Base-by-base conservation (phyloP, 2,329 filamentous ascomycete species). In the Byssothecium circinans region DNA sequence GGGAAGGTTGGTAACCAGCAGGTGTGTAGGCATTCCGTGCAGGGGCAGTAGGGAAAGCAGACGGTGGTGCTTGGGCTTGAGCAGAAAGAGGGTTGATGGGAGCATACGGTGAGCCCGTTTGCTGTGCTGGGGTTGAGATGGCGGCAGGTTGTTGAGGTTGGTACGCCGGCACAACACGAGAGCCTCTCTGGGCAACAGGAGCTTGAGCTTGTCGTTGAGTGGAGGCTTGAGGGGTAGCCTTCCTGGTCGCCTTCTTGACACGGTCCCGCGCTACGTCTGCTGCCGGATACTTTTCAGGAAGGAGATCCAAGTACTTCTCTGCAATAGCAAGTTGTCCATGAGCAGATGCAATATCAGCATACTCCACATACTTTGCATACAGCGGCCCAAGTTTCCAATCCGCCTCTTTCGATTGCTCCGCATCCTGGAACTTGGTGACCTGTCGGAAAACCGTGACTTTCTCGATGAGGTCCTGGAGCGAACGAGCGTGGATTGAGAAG, bases 401-500 rank as follows among this genome's bases (percentile, higher is more conserved):
- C 1, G 85, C 85, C 8, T 82, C 78, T 58, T 89, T 82, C 38
- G 75, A 74, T 54, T 83, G 82, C 65, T 96, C 91, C 8, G 75
- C 73, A 67, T 99, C 94, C 61, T 88, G 77, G 76, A 96, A 99
- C 65, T 92, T 91, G 53, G 91, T 91, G 35, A 96, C 91, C 58
- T 94, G 83, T 45, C 94, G 87, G 84, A 99, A 99, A 44, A 99
- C 83, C 0, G 91, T 95, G 38, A 99, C 94, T 78, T 99, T 99
- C 75, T 99, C 94, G 53, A 99, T 95, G 66, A 99, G 92, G 57
- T 88, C 86, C 71, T 97, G 94, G 35, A 99, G 77, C 38, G 88
- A 87, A 52, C 85, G 85, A 45, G 92, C 91, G 63, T 97, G 94
- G 41, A 97, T 85, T 0, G 92, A 95, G 74, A 96, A 99, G 48